Evolutionary conservation across 305 asterid genomes (phyloP), one percentile per base, ranked within the genome.

Genomic region (Salvia sclarea): DNA sequence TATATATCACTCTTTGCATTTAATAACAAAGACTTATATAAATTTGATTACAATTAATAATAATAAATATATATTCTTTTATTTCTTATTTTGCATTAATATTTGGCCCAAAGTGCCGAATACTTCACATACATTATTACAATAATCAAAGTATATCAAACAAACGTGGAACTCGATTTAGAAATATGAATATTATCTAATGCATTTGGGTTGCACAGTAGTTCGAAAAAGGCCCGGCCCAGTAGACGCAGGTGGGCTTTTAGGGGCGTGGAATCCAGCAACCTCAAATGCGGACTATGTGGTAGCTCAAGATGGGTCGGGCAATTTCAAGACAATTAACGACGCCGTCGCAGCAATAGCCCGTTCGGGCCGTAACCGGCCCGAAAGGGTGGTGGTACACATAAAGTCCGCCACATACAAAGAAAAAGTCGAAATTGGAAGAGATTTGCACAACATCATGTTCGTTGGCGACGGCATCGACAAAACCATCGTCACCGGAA

Each of bases 231-330:
- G 65, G 63, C 77, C 72, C 37, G 71, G 64, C 20, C 72, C 77
- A 40, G 52, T 57, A 25, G 66, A 72, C 2, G 52, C 0, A 24
- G 60, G 72, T 2, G 89, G 89, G 55, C 72, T 75, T 65, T 67
- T 87, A 70, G 81, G 77, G 33, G 69, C 83, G 22, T 89, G 92
- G 96, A 74, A 78, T 66, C 30, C 86, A 6, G 77, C 80, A 52
- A 81, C 71, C 49, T 82, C 90, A 16, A 83, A 71, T 66, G 88
- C 91, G 1, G 85, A 86, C 33, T 43, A 79, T 4, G 90, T 85
- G 25, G 96, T 90, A 2, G 96, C 96, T 6, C 89, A 83, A 69
- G 97, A 92, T 53, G 94, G 96, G n/a, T 84, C 94, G 0, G 97
- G 95, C 17, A 75, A 78, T 44, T 79, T 76, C 50, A 73, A 38